A percentile compares a stretch with the other conserved stretches of the same genome.
Conservation (phyloP, 208 protist species). For the Acanthamoeba rhysodes region DNA sequence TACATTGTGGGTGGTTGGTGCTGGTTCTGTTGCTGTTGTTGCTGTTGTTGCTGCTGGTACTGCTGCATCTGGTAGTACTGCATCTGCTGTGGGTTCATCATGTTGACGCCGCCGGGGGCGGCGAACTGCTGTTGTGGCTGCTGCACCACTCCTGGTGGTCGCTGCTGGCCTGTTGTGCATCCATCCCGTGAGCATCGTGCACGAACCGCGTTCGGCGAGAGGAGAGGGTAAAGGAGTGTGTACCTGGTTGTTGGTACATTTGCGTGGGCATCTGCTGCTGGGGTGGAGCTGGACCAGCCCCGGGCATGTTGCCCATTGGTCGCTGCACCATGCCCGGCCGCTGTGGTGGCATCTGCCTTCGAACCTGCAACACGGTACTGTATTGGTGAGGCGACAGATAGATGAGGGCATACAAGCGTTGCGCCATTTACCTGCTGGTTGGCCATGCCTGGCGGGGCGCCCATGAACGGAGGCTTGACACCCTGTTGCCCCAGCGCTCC, state of each 20-base stretch:
- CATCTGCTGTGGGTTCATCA: conserved; percentile 57
- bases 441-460: background rate
- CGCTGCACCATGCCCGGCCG: conserved; percentile 2
- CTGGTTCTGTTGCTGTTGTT: background rate
- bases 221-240: background rate
- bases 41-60: background rate
- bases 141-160: background rate
- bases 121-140: background rate
- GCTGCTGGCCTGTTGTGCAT: background rate
- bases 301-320: conserved; percentile 31
- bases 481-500: background rate
- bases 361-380: background rate
- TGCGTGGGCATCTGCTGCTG: background rate
- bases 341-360: background rate
- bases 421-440: background rate
- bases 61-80: conserved; percentile 55
- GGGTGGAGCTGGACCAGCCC: background rate
- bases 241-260: background rate
- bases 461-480: background rate
- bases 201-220: background rate
- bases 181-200: background rate
- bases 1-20: background rate
- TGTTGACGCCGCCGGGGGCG: background rate
- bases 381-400: background rate
- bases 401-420: background rate